These are phyloP conservation scores for Roridomyces roridus DNA, from an alignment of 768 basidiomycete species.

Conservation along the genomic window DNA sequence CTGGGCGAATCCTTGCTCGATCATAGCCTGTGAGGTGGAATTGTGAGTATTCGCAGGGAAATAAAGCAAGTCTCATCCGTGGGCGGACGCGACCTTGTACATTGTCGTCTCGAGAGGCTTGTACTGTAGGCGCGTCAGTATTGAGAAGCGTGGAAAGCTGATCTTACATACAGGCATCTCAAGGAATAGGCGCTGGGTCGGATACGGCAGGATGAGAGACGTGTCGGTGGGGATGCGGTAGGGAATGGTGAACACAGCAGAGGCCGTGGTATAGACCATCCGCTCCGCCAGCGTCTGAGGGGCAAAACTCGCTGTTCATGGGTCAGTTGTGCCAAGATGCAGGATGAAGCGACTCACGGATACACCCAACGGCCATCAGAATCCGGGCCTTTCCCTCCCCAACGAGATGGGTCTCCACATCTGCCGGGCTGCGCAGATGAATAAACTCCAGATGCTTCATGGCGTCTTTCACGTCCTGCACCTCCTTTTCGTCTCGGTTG, in stretches of 20 bases:
- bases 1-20: conserved; percentile 45
- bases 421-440: conserved; percentile 35
- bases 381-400: conserved; percentile 28
- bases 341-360: conserved; percentile 30
- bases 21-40: conserved; percentile 34
- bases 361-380: conserved; percentile 42
- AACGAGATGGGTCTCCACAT: conserved; percentile 37
- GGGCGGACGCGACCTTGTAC: conserved; percentile 39
- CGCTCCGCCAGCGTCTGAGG: conserved; percentile 37
- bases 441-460: conserved; percentile 34
- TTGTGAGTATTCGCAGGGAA: background rate
- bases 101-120: conserved; percentile 39
- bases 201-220: conserved; percentile 32
- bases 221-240: conserved; percentile 27
- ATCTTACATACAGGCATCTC: conserved; percentile 38
- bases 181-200: conserved; percentile 36
- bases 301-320: conserved; percentile 27
- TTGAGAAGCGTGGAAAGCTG: background rate
- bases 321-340: background rate
- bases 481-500: conserved; percentile 39
- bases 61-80: conserved; percentile 25
- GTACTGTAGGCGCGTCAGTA: conserved; percentile 24
- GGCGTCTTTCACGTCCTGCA: conserved; percentile 33
- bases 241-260: conserved; percentile 37
- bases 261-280: conserved; percentile 39